These are phyloP conservation scores for Escovopsis weberi DNA, from an alignment of 2,329 filamentous ascomycete genomes.

Conservation along the genomic window DNA sequence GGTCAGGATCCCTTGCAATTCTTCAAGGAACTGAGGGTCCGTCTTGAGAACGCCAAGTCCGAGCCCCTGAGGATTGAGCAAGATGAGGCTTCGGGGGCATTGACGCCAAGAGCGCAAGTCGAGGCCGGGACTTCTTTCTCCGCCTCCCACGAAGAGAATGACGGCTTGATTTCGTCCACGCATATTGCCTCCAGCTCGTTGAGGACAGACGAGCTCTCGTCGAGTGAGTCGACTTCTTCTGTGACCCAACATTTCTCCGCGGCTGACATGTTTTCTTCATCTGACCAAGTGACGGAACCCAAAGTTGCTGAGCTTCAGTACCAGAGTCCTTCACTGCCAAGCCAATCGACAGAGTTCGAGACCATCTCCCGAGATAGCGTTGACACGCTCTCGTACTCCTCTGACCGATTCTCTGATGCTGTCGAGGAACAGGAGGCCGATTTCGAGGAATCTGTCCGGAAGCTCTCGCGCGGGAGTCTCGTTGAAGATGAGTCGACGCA, in stretches of 20 bases:
- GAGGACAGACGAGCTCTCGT: constrained; percentile 19
- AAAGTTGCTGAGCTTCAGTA: constrained; percentile 8
- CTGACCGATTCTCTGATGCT: no score
- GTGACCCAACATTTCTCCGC: constrained; percentile 30
- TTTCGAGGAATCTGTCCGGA: no score
- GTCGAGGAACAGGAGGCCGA: no score
- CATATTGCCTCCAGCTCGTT: background rate
- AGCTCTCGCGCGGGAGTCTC: no score
- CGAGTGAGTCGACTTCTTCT: constrained; percentile 25
- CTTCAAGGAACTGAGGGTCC: constrained; percentile 14
- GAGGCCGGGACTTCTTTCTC: constrained; percentile 15
- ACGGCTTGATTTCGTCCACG: background rate
- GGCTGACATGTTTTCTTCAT: constrained; percentile 14
- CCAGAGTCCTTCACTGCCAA: no score
- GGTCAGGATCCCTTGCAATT: background rate
- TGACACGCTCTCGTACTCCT: no score
- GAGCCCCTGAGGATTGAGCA: constrained; percentile 23
- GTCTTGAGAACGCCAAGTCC: constrained; percentile 25
- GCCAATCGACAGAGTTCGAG: no score
- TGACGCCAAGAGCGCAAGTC: constrained; percentile 50
- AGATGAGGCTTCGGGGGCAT: constrained; percentile 46
- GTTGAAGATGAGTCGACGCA: no score
- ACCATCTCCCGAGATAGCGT: no score
- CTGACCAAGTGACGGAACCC: constrained; percentile 15
- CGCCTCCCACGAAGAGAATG: constrained; percentile 7